Evolutionary conservation across 805 yeast species (phyloP), one percentile per base, ranked within the genome.

Genomic region (Nakazawaea anatomiae): DNA sequence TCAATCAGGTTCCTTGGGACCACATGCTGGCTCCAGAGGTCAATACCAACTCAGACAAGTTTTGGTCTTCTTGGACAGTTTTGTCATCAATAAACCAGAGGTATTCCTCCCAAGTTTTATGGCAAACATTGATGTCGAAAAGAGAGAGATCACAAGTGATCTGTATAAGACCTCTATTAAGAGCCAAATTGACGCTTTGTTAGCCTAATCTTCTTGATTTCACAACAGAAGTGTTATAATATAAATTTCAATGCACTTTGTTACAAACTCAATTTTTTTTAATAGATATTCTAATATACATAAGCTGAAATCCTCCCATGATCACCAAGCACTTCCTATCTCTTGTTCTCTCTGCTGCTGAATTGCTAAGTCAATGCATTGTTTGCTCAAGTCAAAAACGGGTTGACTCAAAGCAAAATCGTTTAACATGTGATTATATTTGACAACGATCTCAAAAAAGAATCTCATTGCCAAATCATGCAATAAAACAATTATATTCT

Each of bases 281-380:
- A 40, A 30, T 43, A 41, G 25, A 47, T 40, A 18, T 47, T 39
- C 25, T 18, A 18, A 18, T 29, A 25, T 36, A 28, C 32, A 39
- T 11, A 11, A 18, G 25, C 25, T 18, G 25, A 18, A 18, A 18
- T 18, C 25, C 25, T 18, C 40, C 10, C 10, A 27, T 25, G 8
- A 27, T 27, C 39, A 39, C 35, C 38, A 32, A 18, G n/a, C 43
- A 14, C 42, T 9, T 28, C 25, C 30, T 28, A 47, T 36, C 42
- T 51, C 50, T 40, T 55, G 55, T 50, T 66, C 66, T 49, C 64
- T 69, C 53, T 71, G 72, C 51, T 78, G 80, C 14, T 79, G 81
- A 49, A 79, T 69, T 12, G 85, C 85, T 32, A 75, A 75, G 57
- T 85, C 90, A 51, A 83, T 74, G 30, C 86, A 86, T 83, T 88